Evolutionary conservation across 164 flowering plant genomes (phyloP).

Genomic region (Umbilicus rupestris): DNA sequence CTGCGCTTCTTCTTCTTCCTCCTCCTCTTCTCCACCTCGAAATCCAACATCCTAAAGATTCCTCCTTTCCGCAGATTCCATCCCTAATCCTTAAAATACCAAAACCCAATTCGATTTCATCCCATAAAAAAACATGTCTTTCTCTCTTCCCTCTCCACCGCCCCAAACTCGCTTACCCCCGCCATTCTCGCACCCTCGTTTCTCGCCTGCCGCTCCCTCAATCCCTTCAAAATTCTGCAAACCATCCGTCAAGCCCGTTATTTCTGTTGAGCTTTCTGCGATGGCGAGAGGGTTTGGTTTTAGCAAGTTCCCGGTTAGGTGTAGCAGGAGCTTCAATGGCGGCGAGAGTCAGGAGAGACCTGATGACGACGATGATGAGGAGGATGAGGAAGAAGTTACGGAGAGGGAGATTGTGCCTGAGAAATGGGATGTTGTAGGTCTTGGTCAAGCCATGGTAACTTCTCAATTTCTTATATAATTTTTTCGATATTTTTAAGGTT

Average conservation of each 20-base stretch:
- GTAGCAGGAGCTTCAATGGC: background rate
- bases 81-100: background rate
- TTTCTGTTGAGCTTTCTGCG: background rate
- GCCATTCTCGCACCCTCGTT: slow-evolving; percentile 9
- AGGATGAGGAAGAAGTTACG: slow-evolving; percentile 24
- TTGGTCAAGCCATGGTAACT: slow-evolving; percentile 92
- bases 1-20: slow-evolving; percentile 7
- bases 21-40: slow-evolving; percentile 10
- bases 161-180: background rate
- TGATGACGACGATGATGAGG: slow-evolving; percentile 9
- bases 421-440: slow-evolving; percentile 86
- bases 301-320: background rate
- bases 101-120: background rate
- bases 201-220: slow-evolving; percentile 1
- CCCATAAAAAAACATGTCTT: slow-evolving; percentile 7
- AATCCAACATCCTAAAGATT: background rate
- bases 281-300: slow-evolving; percentile 7
- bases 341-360: background rate
- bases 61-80: background rate
- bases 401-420: slow-evolving; percentile 35
- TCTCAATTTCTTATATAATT: background rate
- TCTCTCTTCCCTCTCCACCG: slow-evolving; percentile 13
- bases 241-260: background rate
- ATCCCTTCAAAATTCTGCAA: background rate
- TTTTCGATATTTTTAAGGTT: background rate